Evolutionary conservation across 2,329 filamentous ascomycete genomes (phyloP), one percentile per base, ranked within the genome.

Genomic region (Cucurbitaria berberidis): DNA sequence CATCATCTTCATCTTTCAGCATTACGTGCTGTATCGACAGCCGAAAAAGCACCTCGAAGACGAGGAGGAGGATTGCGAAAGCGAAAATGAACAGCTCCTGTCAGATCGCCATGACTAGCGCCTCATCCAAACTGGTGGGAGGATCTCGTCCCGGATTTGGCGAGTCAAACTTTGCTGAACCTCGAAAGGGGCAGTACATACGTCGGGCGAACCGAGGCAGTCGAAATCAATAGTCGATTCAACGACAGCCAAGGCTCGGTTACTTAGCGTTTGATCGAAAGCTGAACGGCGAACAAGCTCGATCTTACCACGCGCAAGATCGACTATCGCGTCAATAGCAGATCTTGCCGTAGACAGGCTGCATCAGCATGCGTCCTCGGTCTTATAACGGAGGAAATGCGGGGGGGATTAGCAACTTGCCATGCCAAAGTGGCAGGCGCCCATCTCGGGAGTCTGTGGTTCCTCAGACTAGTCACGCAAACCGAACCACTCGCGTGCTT

Each of bases 1-100:
- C 71, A 59, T 89, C 27, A 80, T 96, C 43, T 98, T 98, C 71
- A 88, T 98, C 45, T 68, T 84, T 4, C 95, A 99, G 77, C 95
- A 98, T 76, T 98, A 93, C 66, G 78, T 93, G 30, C 74, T 96
- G 18, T 98, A 96, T 70, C 74, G 72, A 19, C 54, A 67, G 11
- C 49, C 63, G 11, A 59, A 55, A 34, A 68, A 72, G 55, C 56
- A 56, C 11, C 32, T 61, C 0, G 70, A 70, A 1, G 63, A 69
- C 30, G 63, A 69, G 19, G 69, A 69, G 41, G 67, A 67, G 24
- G 55, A 58, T 22, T 62, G 61, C 62, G 50, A 51, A 24, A 43
- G 52, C 15, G 67, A 70, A 50, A 53, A 60, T 8, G 56, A 71
- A 32, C 48, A 58, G 13, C 56, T 74, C 18, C 54, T 73, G 11